Conservation (phyloP, 1,284 basidiomycete genomes). For the Macrocystidia cucumis region DNA sequence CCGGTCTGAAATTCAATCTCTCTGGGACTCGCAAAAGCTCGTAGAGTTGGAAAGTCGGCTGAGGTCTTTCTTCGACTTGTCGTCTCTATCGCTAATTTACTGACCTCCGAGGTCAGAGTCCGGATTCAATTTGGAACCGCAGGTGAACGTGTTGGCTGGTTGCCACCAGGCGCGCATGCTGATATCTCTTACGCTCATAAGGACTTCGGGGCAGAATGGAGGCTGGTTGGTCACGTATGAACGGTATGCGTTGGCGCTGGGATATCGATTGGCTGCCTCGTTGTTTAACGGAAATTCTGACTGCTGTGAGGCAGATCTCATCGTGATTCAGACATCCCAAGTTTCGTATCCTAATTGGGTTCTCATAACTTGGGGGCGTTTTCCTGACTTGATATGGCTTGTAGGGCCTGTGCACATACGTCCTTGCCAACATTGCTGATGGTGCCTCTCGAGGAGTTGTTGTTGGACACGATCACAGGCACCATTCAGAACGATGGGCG, state of each 20-base stretch:
- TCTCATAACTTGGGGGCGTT: slow-evolving; percentile 2
- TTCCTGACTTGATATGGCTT: slow-evolving; percentile 4
- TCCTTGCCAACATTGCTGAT: slow-evolving; percentile 40
- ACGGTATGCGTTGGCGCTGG: slow-evolving; percentile 29
- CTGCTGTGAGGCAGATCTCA: slow-evolving; percentile 49
- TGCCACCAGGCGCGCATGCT: no score
- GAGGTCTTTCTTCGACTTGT: slow-evolving; percentile 31
- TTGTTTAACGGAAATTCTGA: slow-evolving; percentile 2
- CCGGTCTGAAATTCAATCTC: slow-evolving; percentile 40
- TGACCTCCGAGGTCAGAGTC: no score
- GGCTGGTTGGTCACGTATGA: slow-evolving; percentile 82
- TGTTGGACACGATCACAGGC: slow-evolving; percentile 75
- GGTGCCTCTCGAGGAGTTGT: slow-evolving; percentile 63
- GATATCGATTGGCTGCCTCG: not conserved
- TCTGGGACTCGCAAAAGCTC: slow-evolving; percentile 36
- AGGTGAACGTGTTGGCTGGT: slow-evolving; percentile 45
- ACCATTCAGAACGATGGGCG: slow-evolving; percentile 75
- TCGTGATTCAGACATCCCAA: slow-evolving; percentile 77
- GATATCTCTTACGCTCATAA: no score
- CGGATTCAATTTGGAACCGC: slow-evolving; percentile 85
- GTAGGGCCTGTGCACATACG: slow-evolving; percentile 73
- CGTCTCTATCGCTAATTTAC: slow-evolving; percentile 2
- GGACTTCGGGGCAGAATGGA: slow-evolving; percentile 79
- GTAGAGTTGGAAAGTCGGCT: slow-evolving; percentile 51
- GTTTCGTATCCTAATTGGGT: slow-evolving; percentile 25